Base-by-base conservation (phyloP, 2,329 filamentous ascomycete genomes). In the Alternaria brassicicola region DNA sequence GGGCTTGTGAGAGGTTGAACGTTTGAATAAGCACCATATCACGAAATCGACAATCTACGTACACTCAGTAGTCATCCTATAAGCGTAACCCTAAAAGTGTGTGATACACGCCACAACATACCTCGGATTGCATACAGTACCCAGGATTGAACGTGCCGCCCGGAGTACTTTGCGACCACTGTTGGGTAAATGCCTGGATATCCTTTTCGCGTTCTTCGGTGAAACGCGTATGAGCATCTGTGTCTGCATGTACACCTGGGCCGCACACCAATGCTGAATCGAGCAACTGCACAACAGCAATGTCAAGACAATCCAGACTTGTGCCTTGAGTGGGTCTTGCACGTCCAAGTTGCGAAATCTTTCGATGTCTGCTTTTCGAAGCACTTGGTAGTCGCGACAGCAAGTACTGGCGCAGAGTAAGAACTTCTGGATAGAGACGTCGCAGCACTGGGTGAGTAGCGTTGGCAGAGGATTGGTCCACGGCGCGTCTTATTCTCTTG, bases 21-120 rank as follows among this genome's bases (percentile, higher is more conserved):
- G 83, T 12, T 85, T 86, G 75, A 96, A 97, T 2, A 97, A 80
- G 9, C 86, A 82, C 86, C 89, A 93, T 39, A 97, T 86, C 15
- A 79, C 78, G 59, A 81, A 82, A 63, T 83, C 78, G 28, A 84
- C 80, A 64, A 81, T 77, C 81, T 83, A 48, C 48, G n/a, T 48
- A 25, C 51, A 50, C 26, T 70, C 58, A 71, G 70, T 43, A 52
- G 31, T 41, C 25, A 23, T 31, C 42, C 35, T 42, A 28, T 9
- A 33, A 53, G 41, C 23, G 31, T 23, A 28, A 41, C 21, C 9
- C 38, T 19, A 21, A 17, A 35, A 43, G 53, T 2, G 48, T 47
- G 30, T 13, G 17, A 39, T 42, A 35, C 43, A 15, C 36, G 31
- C 43, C 38, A 59, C 46, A 13, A 69, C 79, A 66, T 77, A 82